These are phyloP conservation scores for Mariannaea elegans DNA, from an alignment of 2,329 filamentous ascomycete genomes.

Conservation along the genomic window DNA sequence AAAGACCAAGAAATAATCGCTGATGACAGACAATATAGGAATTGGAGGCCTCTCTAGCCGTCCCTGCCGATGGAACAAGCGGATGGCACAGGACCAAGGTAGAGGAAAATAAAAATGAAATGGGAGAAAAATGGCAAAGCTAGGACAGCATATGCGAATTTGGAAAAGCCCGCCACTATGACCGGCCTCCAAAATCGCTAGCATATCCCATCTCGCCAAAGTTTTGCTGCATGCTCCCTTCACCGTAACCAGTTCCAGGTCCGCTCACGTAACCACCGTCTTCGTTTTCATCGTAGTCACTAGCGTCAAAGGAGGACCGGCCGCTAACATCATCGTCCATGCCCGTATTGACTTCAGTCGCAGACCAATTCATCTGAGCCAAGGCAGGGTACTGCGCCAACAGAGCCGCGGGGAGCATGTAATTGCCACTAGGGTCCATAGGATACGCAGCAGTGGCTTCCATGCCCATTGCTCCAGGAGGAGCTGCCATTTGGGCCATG, in stretches of 20 bases:
- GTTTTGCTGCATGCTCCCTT: slow-evolving; percentile 63
- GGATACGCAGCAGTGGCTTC: slow-evolving; percentile 67
- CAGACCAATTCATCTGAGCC: slow-evolving; percentile 87
- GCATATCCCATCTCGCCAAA: slow-evolving; percentile 51
- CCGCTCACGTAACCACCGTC: slow-evolving; percentile 74
- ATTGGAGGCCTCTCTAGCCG: slow-evolving; percentile 2
- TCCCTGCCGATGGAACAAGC: slow-evolving; percentile 1
- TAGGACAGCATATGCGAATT: neutral
- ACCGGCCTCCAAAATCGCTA: slow-evolving; percentile 41
- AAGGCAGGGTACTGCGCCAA: slow-evolving; percentile 92
- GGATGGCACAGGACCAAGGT: slow-evolving; percentile 4
- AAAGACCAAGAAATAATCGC: slow-evolving; percentile 14
- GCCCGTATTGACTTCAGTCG: slow-evolving; percentile 71
- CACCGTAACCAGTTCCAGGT: slow-evolving; percentile 67
- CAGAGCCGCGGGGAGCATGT: slow-evolving; percentile 84
- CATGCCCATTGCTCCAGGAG: slow-evolving; percentile 63
- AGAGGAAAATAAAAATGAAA: slow-evolving; percentile 1
- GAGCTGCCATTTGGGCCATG: slow-evolving; percentile 67
- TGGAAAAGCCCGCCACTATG: neutral
- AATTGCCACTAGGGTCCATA: slow-evolving; percentile 65
- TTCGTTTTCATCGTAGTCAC: slow-evolving; percentile 79
- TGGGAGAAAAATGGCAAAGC: slow-evolving; percentile 3
- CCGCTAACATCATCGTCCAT: slow-evolving; percentile 81
- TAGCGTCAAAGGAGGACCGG: slow-evolving; percentile 82
- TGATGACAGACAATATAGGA: slow-evolving; percentile 25